Base-by-base conservation (phyloP, 805 yeast genomes). In the Wickerhamomyces kurtzmanii region DNA sequence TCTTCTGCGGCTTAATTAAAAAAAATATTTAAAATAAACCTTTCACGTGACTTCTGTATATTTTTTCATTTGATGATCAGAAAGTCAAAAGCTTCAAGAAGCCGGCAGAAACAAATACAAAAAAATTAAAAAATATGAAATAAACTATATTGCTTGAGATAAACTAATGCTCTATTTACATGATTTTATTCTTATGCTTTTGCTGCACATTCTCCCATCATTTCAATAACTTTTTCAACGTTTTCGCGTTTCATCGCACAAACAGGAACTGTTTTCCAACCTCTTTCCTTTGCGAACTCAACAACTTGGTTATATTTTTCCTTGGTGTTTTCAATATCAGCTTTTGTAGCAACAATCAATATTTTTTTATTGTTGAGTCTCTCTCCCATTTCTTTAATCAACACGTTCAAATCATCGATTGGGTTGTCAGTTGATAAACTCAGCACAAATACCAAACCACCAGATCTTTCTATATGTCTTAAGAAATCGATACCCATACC, bases 401-500 rank as follows among this genome's bases (percentile, higher is more conserved):
- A 57, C 0, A 71, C 51, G 11, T 72, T 41, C 23, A 91, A 53
- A 40, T 86, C 96, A 0, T 50, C 56, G 2, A 74, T 58, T 1
- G 96, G 95, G 31, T 78, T 62, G 11, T 53, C 48, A 6, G 71
- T 61, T 15, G 83, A 95, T 13, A 91, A 59, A 6, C 84, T 79
- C 3, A 89, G 57, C 5, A 91, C 95, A 57, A 89, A 85, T 4
- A 81, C 94, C 31, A 91, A 55, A 0, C 96, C 95, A 11, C 80
- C 79, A 5, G 95, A 81, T 38, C 98, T 67, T 53, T 91, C 97
- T 26, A 91, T 74, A 50, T 91, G 98, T 31, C 96, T 67, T 37
- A 91, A 57, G 51, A 91, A 91, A 37, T 86, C 96, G 27, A 85
- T 62, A 1, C 98, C 98, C 82, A 91, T 77, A 2, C 98, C 98